A percentile compares a stretch with the other conserved stretches of the same genome.
These are phyloP conservation scores for Mycena rebaudengoi DNA, from an alignment of 768 basidiomycete genomes.

Conservation along the genomic window DNA sequence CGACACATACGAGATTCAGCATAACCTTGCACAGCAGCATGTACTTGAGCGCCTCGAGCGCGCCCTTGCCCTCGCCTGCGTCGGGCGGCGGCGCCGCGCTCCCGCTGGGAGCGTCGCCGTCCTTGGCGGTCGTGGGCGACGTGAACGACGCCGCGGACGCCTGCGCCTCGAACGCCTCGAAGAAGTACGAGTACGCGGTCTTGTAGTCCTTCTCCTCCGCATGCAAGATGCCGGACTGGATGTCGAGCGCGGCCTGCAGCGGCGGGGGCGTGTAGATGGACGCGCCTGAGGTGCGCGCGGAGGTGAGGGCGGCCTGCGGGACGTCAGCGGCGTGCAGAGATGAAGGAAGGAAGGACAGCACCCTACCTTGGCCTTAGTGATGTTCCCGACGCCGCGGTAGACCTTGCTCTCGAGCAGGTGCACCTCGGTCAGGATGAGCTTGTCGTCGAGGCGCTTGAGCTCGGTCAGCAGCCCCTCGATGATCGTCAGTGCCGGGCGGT, in stretches of 20 bases:
- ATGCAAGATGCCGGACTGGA: slow-evolving; percentile 79
- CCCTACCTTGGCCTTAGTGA: slow-evolving; percentile 87
- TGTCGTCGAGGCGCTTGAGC: slow-evolving; percentile 93
- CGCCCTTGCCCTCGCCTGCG: slow-evolving; percentile 66
- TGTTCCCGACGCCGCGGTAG: slow-evolving; percentile 88
- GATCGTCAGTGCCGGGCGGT: slow-evolving; percentile 78
- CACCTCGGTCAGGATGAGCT: slow-evolving; percentile 97
- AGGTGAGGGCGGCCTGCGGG: slow-evolving; percentile 83
- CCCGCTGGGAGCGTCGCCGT: slow-evolving; percentile 16
- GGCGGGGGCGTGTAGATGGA: slow-evolving; percentile 72
- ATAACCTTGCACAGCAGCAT: slow-evolving; percentile 99
- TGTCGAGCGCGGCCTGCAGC: slow-evolving; percentile 57
- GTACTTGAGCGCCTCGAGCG: slow-evolving; percentile 91
- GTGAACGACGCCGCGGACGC: slow-evolving; percentile 28
- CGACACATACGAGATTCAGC: slow-evolving; percentile 84
- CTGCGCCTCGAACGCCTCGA: slow-evolving; percentile 85
- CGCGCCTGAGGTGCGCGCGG: slow-evolving; percentile 92
- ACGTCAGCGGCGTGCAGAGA: too few species aligned
- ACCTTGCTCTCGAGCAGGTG: slow-evolving; percentile 93
- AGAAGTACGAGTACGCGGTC: slow-evolving; percentile 97
- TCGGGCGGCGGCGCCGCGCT: slow-evolving; percentile 18
- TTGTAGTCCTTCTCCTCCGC: slow-evolving; percentile 98
- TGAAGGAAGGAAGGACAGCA: slow-evolving; percentile 29
- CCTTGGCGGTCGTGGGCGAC: background rate
- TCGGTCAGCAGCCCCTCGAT: slow-evolving; percentile 92